Percentiles rank a stretch among this genome's conserved stretches.
These are phyloP conservation scores for Cercospora zeae-maydis DNA, from an alignment of 2,329 filamentous ascomycete genomes.

Conservation along the genomic window DNA sequence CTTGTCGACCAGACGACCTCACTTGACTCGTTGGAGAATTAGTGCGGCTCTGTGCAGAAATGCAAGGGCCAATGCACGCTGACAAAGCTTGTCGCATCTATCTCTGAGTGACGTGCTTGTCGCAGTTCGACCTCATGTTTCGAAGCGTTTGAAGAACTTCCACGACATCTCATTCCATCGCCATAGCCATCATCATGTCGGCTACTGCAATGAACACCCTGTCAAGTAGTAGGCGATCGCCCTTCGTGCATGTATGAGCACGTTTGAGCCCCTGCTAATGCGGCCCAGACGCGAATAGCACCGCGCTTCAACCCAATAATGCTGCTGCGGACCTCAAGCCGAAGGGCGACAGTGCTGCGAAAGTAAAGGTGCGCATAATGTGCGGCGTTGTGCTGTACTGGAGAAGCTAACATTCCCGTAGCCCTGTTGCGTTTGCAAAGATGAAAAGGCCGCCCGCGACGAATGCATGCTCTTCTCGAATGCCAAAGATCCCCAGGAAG, in stretches of 20 bases:
- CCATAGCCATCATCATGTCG: constrained; percentile 19
- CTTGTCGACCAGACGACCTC: constrained; percentile 2
- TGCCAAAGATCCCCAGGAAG: constrained; percentile 72
- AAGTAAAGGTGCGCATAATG: constrained; percentile 41
- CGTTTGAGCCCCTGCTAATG: constrained; percentile 3
- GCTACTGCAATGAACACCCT: constrained; percentile 1
- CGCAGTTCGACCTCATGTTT: no score
- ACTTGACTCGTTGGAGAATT: constrained; percentile 2
- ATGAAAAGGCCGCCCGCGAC: constrained; percentile 87
- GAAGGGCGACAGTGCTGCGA: constrained; percentile 38
- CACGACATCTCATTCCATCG: neutral
- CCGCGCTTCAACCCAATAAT: constrained; percentile 39
- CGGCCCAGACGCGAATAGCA: constrained; percentile 8
- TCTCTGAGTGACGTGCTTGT: no score
- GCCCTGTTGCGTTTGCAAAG: constrained; percentile 97
- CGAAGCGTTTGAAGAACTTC: no score
- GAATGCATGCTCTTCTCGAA: constrained; percentile 99
- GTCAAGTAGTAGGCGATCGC: constrained; percentile 13
- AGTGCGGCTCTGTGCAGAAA: constrained; percentile 6
- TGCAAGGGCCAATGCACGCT: constrained; percentile 2
- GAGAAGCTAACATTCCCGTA: constrained; percentile 38
- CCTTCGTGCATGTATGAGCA: neutral
- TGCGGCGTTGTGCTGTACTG: neutral
- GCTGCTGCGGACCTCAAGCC: constrained; percentile 46
- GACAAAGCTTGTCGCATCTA: neutral